Evolutionary conservation across 1,139 yeast genomes (phyloP).

Genomic region (Suhomyces bokatorum): DNA sequence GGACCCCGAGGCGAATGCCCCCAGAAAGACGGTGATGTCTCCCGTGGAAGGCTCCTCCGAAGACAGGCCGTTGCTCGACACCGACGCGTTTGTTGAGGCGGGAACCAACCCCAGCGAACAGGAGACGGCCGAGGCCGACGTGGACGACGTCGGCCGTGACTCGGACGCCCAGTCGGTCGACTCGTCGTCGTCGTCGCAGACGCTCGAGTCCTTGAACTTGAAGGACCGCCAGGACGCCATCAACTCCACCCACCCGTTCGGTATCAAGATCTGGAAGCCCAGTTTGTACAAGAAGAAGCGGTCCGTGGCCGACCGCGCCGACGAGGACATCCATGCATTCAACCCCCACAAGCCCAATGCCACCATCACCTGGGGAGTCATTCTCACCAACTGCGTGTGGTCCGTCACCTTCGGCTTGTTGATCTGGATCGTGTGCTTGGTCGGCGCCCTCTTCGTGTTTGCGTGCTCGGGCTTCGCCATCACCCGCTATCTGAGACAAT

Average conservation of each 20-base stretch:
- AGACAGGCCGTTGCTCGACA: neutral
- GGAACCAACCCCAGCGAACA: constrained; percentile 1
- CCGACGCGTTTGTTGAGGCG: constrained; percentile 1
- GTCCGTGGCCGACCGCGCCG: constrained; percentile 89
- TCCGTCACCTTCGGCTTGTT: constrained; percentile 67
- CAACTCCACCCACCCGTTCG: constrained; percentile 95
- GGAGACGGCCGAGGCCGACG: constrained; percentile 14
- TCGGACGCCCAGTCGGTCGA: constrained; percentile 31
- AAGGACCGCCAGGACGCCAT: constrained; percentile 95
- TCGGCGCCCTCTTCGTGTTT: constrained; percentile 46
- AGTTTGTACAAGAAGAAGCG: constrained; percentile 91
- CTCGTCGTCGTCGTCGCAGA: constrained; percentile 48
- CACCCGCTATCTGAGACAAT: constrained; percentile 42
- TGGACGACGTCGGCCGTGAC: constrained; percentile 24
- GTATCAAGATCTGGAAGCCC: constrained; percentile 98
- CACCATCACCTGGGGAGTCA: constrained; percentile 62
- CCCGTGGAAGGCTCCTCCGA: neutral
- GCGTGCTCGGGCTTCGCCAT: constrained; percentile 51
- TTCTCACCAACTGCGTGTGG: constrained; percentile 78
- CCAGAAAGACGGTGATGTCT: neutral
- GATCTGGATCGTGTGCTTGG: constrained; percentile 51
- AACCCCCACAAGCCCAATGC: constrained; percentile 53
- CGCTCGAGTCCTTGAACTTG: constrained; percentile 82
- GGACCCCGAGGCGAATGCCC: neutral
- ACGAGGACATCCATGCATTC: constrained; percentile 85